phyloP scores from a whole-genome alignment of 1,284 basidiomycete genomes.

The Cerrena zonata region DNA sequence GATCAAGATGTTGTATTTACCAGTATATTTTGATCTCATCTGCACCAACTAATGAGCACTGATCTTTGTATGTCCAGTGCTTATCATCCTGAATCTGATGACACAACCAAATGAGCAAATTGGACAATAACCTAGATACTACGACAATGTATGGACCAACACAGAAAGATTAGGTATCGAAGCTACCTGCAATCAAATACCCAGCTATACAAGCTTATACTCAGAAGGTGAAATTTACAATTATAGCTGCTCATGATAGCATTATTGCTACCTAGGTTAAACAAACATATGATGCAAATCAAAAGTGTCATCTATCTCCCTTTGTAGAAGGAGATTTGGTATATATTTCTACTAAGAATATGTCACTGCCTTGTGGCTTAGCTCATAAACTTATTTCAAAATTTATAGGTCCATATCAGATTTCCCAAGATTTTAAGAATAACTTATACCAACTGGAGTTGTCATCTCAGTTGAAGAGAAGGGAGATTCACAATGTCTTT shows the following conservation, averaged over 20 bases:
- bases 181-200: no score
- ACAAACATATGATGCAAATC: no score
- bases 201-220: not conserved
- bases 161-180: no score
- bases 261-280: conserved; percentile 18
- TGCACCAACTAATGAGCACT: conserved; percentile 20
- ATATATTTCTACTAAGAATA: no score
- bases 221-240: not conserved
- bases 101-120: conserved; percentile 20
- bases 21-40: conserved; percentile 21
- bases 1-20: conserved; percentile 22
- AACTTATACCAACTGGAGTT: conserved; percentile 8
- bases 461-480: conserved; percentile 22
- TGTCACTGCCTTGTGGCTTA: conserved; percentile 25
- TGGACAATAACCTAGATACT: conserved; percentile 22
- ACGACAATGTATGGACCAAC: no score
- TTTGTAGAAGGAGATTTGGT: conserved; percentile 25
- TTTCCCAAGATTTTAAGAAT: conserved; percentile 11
- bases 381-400: conserved; percentile 26
- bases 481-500: conserved; percentile 14
- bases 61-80: conserved; percentile 22
- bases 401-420: conserved; percentile 28
- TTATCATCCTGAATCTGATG: conserved; percentile 32
- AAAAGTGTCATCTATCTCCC: conserved; percentile 25
- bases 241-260: conserved; percentile 20